Evolutionary conservation across 2,329 filamentous ascomycete genomes (phyloP).

Genomic region (Apiospora aurea): DNA sequence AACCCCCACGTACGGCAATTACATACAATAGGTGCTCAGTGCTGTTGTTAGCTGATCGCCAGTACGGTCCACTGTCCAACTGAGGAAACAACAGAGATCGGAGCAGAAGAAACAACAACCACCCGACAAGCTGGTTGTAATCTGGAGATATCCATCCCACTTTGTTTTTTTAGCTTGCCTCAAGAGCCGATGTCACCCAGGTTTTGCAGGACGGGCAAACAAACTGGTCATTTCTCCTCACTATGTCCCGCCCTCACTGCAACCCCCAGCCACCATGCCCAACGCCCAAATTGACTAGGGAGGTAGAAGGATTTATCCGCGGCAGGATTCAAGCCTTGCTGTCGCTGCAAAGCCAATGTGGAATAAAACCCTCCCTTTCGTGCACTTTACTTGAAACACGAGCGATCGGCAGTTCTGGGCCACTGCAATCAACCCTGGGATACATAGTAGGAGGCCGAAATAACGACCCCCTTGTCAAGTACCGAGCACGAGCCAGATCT

Average conservation of each 20-base stretch:
- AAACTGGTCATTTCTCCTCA: background rate
- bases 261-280: background rate
- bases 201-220: background rate
- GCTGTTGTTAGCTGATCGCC: background rate
- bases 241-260: background rate
- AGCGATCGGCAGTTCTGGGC: conserved; percentile 12
- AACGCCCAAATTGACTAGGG: background rate
- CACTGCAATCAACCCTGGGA: background rate
- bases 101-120: background rate
- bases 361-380: background rate
- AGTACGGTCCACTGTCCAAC: background rate
- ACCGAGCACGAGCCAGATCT: no score
- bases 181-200: conserved; percentile 16
- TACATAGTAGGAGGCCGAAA: no score
- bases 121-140: conserved; percentile 10
- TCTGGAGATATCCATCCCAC: conserved; percentile 17
- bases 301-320: background rate
- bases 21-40: background rate
- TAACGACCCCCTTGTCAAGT: no score
- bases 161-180: conserved; percentile 4
- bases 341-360: background rate
- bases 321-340: background rate
- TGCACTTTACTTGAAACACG: conserved; percentile 10
- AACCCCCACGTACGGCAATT: background rate
- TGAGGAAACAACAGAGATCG: background rate